These are phyloP conservation scores for Cylindrotheca closterium DNA, from an alignment of 108 stramenopile species.

Conservation along the genomic window DNA sequence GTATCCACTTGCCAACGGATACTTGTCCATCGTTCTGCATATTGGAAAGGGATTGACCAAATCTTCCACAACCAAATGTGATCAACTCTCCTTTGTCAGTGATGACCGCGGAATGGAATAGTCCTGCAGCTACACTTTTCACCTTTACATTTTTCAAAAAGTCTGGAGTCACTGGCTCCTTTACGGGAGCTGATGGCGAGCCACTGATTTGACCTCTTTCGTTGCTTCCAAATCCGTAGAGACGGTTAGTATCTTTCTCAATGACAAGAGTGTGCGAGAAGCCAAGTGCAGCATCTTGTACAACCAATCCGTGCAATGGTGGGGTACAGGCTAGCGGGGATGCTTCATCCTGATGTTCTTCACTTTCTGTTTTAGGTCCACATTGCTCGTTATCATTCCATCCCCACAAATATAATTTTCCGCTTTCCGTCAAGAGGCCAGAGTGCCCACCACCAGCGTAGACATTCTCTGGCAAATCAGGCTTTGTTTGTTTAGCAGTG, in stretches of 20 bases:
- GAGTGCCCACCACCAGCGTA: slow-evolving; percentile 82
- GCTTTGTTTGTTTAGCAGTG: slow-evolving; percentile 12
- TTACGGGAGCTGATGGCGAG: not conserved
- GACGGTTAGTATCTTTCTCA: slow-evolving; percentile 54
- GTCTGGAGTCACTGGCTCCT: slow-evolving; percentile 14
- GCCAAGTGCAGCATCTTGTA: slow-evolving; percentile 63
- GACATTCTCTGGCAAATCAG: slow-evolving; percentile 30
- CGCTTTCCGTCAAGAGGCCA: slow-evolving; percentile 58
- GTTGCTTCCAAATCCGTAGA: slow-evolving; percentile 74
- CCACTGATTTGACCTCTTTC: slow-evolving; percentile 63
- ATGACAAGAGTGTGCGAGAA: slow-evolving; percentile 75
- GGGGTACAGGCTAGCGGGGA: slow-evolving; percentile 19
- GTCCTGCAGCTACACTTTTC: slow-evolving; percentile 62
- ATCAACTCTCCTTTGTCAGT: slow-evolving; percentile 63
- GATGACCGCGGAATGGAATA: slow-evolving; percentile 80
- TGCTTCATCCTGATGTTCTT: slow-evolving; percentile 1
- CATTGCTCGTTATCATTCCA: slow-evolving; percentile 82
- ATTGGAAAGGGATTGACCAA: slow-evolving; percentile 50
- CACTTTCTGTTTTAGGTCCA: slow-evolving; percentile 14
- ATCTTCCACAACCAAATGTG: slow-evolving; percentile 75
- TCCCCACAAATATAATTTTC: slow-evolving; percentile 77
- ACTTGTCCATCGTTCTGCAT: slow-evolving; percentile 4
- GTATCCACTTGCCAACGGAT: slow-evolving; percentile 57
- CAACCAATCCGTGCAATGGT: slow-evolving; percentile 42
- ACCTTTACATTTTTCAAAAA: slow-evolving; percentile 30